These are phyloP conservation scores for Sordariomycetes sp. DNA, from an alignment of 2,329 filamentous ascomycete genomes.

Conservation along the genomic window DNA sequence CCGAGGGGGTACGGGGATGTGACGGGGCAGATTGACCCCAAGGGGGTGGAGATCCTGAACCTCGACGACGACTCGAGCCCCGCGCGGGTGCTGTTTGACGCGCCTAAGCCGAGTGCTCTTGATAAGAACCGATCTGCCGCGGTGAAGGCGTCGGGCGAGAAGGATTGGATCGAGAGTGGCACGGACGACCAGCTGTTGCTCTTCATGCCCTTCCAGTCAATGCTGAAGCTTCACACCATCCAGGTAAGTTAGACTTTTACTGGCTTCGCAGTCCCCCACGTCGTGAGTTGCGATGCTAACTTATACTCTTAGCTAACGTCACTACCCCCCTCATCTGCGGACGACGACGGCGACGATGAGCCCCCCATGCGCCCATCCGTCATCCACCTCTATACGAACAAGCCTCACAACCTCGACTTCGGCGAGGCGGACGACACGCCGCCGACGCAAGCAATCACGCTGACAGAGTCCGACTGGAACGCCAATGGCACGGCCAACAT, in stretches of 20 bases:
- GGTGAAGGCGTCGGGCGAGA: conserved; percentile 13
- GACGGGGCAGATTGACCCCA: conserved; percentile 66
- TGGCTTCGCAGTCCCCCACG: not conserved
- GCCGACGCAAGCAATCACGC: conserved; percentile 65
- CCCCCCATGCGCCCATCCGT: conserved; percentile 68
- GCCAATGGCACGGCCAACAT: conserved; percentile 60
- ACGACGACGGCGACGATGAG: conserved; percentile 62
- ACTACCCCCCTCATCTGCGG: conserved; percentile 40
- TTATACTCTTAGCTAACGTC: conserved; percentile 63
- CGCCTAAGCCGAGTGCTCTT: conserved; percentile 50
- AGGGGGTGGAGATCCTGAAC: conserved; percentile 78
- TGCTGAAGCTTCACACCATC: conserved; percentile 76
- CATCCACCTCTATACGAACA: conserved; percentile 79
- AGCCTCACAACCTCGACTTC: conserved; percentile 82
- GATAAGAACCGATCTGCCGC: conserved; percentile 38
- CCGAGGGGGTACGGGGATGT: conserved; percentile 77
- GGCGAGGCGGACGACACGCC: conserved; percentile 83
- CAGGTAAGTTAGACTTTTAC: conserved; percentile 31
- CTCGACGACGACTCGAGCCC: conserved; percentile 63
- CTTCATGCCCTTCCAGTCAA: conserved; percentile 78
- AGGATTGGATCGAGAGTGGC: conserved; percentile 91
- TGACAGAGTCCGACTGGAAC: conserved; percentile 72
- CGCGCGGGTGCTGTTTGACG: conserved; percentile 63
- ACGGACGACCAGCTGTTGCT: conserved; percentile 95
- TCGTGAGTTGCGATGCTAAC: not conserved